Evolutionary conservation across 805 yeast genomes (phyloP).

Genomic region (Komagataella mondaviorum): DNA sequence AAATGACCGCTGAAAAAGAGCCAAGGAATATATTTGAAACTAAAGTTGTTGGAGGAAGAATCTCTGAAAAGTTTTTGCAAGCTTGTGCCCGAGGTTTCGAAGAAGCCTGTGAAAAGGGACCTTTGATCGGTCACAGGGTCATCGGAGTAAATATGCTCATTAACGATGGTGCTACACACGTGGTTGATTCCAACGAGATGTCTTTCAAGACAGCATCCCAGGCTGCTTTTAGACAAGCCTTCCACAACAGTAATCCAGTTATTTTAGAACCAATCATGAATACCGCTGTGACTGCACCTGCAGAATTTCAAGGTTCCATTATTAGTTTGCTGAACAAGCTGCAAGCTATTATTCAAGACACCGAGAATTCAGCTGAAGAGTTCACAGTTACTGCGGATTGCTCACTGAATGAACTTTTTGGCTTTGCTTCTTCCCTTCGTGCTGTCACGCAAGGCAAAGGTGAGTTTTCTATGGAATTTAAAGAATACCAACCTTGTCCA

Average conservation of each 20-base stretch:
- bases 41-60: slow-evolving; percentile 91
- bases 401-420: slow-evolving; percentile 92
- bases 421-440: slow-evolving; percentile 88
- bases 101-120: slow-evolving; percentile 92
- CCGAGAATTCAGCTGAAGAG: slow-evolving; percentile 90
- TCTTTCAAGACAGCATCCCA: slow-evolving; percentile 89
- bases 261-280: slow-evolving; percentile 95
- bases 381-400: slow-evolving; percentile 90
- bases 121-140: slow-evolving; percentile 88
- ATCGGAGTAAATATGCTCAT: slow-evolving; percentile 87
- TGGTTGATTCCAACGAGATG: slow-evolving; percentile 93
- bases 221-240: slow-evolving; percentile 87
- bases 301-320: slow-evolving; percentile 89
- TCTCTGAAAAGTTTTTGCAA: slow-evolving; percentile 84
- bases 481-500: slow-evolving; percentile 81
- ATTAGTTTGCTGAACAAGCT: slow-evolving; percentile 87
- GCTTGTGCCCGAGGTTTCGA: slow-evolving; percentile 96
- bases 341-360: slow-evolving; percentile 85
- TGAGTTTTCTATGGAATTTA: slow-evolving; percentile 91
- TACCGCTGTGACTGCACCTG: slow-evolving; percentile 86
- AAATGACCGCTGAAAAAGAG: slow-evolving; percentile 20
- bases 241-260: slow-evolving; percentile 71
- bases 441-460: slow-evolving; percentile 99
- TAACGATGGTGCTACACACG: slow-evolving; percentile 95
- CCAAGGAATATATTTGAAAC: slow-evolving; percentile 59